Evolutionary conservation across 2,329 filamentous ascomycete genomes (phyloP).

Genomic region (Orbilia quercus): DNA sequence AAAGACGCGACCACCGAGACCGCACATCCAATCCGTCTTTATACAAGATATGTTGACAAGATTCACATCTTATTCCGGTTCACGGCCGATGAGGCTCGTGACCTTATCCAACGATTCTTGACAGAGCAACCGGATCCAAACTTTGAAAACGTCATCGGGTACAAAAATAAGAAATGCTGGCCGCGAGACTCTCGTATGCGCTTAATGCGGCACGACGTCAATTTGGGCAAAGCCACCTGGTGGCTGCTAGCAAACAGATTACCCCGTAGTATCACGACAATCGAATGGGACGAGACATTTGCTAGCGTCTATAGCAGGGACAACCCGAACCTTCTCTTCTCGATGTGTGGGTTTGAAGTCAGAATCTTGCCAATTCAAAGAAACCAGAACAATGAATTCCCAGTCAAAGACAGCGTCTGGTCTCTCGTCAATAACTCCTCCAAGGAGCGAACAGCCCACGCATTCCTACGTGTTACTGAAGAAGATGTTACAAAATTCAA

Average conservation of each 20-base stretch:
- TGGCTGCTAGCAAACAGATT: slow-evolving; percentile 99
- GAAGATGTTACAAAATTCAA: slow-evolving; percentile 99
- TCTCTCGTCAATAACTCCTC: slow-evolving; percentile 94
- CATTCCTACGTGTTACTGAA: slow-evolving; percentile 96
- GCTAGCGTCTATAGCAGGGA: slow-evolving; percentile 97
- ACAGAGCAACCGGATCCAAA: slow-evolving; percentile 99
- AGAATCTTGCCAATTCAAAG: slow-evolving; percentile 94
- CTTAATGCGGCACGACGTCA: slow-evolving; percentile 98
- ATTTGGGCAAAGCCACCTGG: slow-evolving; percentile 95
- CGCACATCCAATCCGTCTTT: slow-evolving; percentile 94
- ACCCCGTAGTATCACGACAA: slow-evolving; percentile 92
- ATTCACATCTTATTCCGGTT: slow-evolving; percentile 99
- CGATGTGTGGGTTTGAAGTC: slow-evolving; percentile 98
- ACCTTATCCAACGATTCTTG: slow-evolving; percentile 95
- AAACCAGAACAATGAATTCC: slow-evolving; percentile 95
- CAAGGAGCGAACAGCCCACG: slow-evolving; percentile 96
- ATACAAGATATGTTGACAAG: slow-evolving; percentile 96
- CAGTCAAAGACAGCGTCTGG: slow-evolving; percentile 98
- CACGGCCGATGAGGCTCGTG: slow-evolving; percentile 89
- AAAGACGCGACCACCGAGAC: slow-evolving; percentile 91
- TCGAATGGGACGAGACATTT: slow-evolving; percentile 99
- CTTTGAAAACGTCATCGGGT: slow-evolving; percentile 98
- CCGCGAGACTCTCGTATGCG: slow-evolving; percentile 97
- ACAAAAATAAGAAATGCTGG: slow-evolving; percentile 99
- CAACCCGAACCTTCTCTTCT: slow-evolving; percentile 96